Conservation (phyloP, 352 stramenopile species). For the Hyaloperonospora arabidopsidis region DNA sequence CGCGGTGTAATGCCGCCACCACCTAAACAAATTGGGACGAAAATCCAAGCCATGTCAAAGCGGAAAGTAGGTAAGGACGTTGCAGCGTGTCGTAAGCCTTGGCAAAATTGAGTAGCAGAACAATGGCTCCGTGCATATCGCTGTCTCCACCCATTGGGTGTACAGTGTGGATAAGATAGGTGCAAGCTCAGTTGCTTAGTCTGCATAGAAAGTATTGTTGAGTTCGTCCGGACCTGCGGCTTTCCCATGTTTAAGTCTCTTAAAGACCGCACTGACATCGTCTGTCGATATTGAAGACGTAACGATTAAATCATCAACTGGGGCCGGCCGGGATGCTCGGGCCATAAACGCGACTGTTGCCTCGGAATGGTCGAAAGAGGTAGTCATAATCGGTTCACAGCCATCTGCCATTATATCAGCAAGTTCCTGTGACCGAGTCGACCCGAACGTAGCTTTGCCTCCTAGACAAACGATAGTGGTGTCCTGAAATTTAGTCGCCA, state of each 20-base stretch:
- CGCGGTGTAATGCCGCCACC: neutral
- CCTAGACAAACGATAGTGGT: neutral
- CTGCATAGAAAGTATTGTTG: no score
- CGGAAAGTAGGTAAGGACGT: neutral
- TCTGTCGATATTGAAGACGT: neutral
- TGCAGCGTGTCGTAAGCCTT: neutral
- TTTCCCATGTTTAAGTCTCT: neutral
- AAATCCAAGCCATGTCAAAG: neutral
- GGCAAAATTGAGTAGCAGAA: neutral
- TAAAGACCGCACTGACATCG: neutral
- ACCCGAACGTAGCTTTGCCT: neutral
- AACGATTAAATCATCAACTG: neutral
- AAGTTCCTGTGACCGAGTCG: neutral
- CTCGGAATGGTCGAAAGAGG: neutral
- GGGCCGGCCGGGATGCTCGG: neutral
- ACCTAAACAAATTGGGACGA: neutral
- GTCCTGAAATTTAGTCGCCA: neutral
- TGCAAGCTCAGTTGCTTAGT: no score
- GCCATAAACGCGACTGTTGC: neutral
- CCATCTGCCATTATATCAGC: neutral
- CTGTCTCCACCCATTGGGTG: no score
- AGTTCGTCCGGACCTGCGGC: no score
- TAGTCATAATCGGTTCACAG: neutral
- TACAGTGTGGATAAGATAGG: no score
- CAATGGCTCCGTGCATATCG: neutral